phyloP scores from a whole-genome alignment of 257 asterid species.

The Penstemon eatonii region DNA sequence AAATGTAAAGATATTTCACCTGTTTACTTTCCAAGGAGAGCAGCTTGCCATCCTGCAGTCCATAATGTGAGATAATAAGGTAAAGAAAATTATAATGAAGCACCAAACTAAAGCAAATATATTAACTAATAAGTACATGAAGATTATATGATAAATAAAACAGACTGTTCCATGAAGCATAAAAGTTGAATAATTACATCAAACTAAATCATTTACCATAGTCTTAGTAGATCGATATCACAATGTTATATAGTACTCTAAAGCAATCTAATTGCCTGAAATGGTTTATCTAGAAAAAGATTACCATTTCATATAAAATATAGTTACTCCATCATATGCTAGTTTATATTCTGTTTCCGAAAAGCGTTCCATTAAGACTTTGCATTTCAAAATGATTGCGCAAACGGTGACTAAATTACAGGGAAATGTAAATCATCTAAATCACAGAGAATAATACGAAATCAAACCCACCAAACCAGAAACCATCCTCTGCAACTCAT shows the following conservation, averaged over 20 bases:
- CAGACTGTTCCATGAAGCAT: constrained; percentile 2
- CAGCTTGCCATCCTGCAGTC: constrained; percentile 70
- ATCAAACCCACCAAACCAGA: constrained; percentile 65
- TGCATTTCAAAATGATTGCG: too few relatives aligned
- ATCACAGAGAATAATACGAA: background rate
- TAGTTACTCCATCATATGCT: background rate
- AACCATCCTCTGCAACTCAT: constrained; percentile 54
- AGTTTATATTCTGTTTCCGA: too few relatives aligned
- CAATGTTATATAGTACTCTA: background rate
- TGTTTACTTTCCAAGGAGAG: constrained; percentile 73
- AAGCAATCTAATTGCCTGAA: background rate
- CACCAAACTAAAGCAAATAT: constrained; percentile 2
- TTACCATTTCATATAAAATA: constrained; percentile 2
- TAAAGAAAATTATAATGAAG: constrained; percentile 3
- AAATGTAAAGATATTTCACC: constrained; percentile 44
- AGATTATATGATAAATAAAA: background rate
- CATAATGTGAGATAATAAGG: constrained; percentile 9
- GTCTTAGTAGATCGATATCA: background rate
- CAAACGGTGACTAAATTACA: background rate
- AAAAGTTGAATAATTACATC: background rate
- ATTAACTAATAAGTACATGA: background rate
- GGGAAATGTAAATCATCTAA: background rate
- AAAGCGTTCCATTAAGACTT: too few relatives aligned
- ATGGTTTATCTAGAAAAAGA: background rate
- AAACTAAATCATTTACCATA: background rate